Base-by-base conservation (phyloP, 2,329 filamentous ascomycete genomes). In the Sarocladium brachiariae region DNA sequence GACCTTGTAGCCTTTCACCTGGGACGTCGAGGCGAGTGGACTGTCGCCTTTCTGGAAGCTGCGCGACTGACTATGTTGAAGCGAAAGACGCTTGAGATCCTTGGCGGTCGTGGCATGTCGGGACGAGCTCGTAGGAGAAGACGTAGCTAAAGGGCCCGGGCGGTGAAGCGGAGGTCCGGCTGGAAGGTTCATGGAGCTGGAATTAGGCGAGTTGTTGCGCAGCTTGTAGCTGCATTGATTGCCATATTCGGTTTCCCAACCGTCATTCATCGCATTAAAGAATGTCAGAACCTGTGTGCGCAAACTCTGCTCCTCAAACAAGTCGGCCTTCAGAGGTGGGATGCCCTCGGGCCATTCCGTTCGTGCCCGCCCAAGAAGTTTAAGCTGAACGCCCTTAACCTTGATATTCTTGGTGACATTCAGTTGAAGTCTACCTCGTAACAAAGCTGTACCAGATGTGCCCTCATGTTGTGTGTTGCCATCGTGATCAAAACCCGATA, bases 311-410 rank as follows among this genome's bases (percentile, higher is more conserved):
- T 89, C 87, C 63, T 97, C 90, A 59, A 82, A 86, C 50, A 89
- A 83, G 35, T 95, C 87, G 1, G 85, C 78, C 66, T 95, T 96
- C 52, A 85, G 78, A 0, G 91, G 90, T 2, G 93, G 92, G 25
- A 97, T 93, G 48, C 90, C 89, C 71, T 97, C 93, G 14, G 93
- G 92, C 93, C 93, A 99, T 63, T 96, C 90, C 1, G 93, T 97
- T 56, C 86, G 81, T 2, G 90, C 89, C 63, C 83, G 86, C 25
- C 92, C 93, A 35, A 84, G 80, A 58, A 99, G 87, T 60, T 88
- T 92, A 49, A 99, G 74, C 5, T 87, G 90, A 21, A 99, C 80
- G 3, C 89, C 86, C 72, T 96, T 96, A 57, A 99, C 84, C 69
- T 99, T 99, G 43, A 90, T 83, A 56, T 88, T 87, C 64, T 97